These are phyloP conservation scores for Cladophialophora immunda DNA, from an alignment of 2,329 filamentous ascomycete species.

Conservation along the genomic window DNA sequence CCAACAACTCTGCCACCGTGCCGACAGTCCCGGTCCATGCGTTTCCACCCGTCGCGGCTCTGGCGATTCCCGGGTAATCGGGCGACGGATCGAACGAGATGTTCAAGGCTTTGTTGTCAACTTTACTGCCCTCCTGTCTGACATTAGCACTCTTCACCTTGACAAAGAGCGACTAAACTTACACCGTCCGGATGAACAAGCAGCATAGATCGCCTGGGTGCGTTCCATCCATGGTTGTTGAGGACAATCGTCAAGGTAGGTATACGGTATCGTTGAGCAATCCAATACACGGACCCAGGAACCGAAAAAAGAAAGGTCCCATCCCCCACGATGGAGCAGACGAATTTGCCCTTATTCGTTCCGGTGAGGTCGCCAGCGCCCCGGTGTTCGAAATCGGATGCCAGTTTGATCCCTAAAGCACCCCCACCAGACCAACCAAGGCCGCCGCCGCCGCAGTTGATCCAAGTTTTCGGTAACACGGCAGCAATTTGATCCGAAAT, in stretches of 20 bases:
- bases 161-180: too few relatives aligned
- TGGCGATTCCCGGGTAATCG: conserved; percentile 73
- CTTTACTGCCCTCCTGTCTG: conserved; percentile 59
- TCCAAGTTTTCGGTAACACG: conserved; percentile 74
- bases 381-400: conserved; percentile 62
- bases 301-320: conserved; percentile 73
- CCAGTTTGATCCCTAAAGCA: conserved; percentile 79
- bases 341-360: conserved; percentile 64
- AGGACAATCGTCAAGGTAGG: conserved; percentile 72
- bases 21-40: conserved; percentile 67
- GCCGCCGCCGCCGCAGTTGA: conserved; percentile 83
- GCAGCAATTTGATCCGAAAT: conserved; percentile 77
- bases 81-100: conserved; percentile 72
- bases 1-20: conserved; percentile 64
- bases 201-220: conserved; percentile 67
- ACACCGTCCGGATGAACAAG: conserved; percentile 72
- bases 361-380: conserved; percentile 44
- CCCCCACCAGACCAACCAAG: conserved; percentile 82
- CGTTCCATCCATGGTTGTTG: conserved; percentile 77
- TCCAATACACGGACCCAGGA: conserved; percentile 74
- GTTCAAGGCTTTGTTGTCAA: conserved; percentile 70
- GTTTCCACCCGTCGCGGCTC: conserved; percentile 69
- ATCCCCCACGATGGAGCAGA: conserved; percentile 72
- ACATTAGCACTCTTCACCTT: too few relatives aligned
- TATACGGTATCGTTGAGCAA: conserved; percentile 70